phyloP scores from a whole-genome alignment of 2,329 filamentous ascomycete species.

The Coniochaeta sp. region DNA sequence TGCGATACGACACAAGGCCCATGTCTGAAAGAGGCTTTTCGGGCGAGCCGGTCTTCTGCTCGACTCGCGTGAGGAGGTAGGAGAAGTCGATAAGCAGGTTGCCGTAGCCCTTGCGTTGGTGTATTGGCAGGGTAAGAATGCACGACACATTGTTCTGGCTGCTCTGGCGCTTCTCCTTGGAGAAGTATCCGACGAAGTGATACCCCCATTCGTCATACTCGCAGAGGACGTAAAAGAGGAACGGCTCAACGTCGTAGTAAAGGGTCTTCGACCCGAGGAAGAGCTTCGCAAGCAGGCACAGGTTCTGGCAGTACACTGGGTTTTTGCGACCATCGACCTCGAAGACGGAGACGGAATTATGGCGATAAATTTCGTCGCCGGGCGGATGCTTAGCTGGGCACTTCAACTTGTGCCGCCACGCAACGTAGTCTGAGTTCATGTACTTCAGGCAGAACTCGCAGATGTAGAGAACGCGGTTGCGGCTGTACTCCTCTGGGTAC shows the following conservation, averaged over 20 bases:
- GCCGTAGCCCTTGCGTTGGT: conserved; percentile 94
- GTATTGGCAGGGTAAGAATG: conserved; percentile 90
- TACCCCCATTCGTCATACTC: conserved; percentile 88
- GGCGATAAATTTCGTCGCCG: conserved; percentile 94
- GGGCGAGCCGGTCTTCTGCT: conserved; percentile 88
- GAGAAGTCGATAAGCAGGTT: conserved; percentile 97
- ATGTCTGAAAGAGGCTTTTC: conserved; percentile 98
- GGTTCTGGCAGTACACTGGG: conserved; percentile 96
- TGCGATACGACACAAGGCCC: conserved; percentile 93
- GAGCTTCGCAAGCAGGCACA: conserved; percentile 90
- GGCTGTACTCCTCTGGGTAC: conserved; percentile 96
- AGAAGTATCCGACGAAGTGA: conserved; percentile 98
- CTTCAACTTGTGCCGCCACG: conserved; percentile 95
- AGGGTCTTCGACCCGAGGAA: conserved; percentile 98
- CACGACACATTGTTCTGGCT: conserved; percentile 97
- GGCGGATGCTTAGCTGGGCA: conserved; percentile 95
- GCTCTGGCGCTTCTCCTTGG: conserved; percentile 92
- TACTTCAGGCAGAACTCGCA: conserved; percentile 99
- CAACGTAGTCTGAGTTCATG: conserved; percentile 98
- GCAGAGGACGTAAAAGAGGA: conserved; percentile 94
- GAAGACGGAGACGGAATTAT: conserved; percentile 87
- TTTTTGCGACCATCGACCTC: conserved; percentile 97
- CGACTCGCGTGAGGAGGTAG: conserved; percentile 87
- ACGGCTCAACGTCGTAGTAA: conserved; percentile 96
- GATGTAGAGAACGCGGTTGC: conserved; percentile 94